Percentiles rank a stretch among this genome's conserved stretches.
phyloP scores from a whole-genome alignment of 2,329 filamentous ascomycete species.

The Cladophialophora yegresii region DNA sequence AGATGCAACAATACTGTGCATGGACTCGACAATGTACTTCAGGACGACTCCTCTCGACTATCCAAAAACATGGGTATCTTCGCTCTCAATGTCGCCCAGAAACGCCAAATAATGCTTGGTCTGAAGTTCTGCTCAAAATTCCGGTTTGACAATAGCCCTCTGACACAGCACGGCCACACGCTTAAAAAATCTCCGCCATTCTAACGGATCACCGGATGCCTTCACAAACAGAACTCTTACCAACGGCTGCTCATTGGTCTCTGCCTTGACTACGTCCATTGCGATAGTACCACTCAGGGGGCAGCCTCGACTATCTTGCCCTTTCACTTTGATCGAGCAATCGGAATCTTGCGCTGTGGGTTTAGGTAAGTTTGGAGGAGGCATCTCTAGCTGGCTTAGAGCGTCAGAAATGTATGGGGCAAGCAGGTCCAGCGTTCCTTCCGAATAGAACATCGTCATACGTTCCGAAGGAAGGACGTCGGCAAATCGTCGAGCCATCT shows the following conservation, averaged over 20 bases:
- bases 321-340: constrained; percentile 70
- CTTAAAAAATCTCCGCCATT: constrained; percentile 97
- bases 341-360: constrained; percentile 55
- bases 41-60: neutral
- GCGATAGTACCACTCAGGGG: constrained; percentile 49
- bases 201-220: constrained; percentile 89
- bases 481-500: constrained; percentile 81
- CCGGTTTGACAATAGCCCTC: constrained; percentile 72
- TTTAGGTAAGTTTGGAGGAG: constrained; percentile 57
- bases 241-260: constrained; percentile 64
- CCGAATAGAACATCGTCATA: constrained; percentile 89
- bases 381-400: constrained; percentile 81
- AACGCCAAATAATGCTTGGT: neutral
- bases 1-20: neutral
- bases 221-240: constrained; percentile 77
- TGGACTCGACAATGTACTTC: neutral
- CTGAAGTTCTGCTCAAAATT: constrained; percentile 39
- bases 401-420: constrained; percentile 78
- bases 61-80: constrained; percentile 12
- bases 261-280: constrained; percentile 52
- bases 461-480: constrained; percentile 88
- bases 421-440: constrained; percentile 71
- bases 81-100: constrained; percentile 2
- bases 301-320: constrained; percentile 58
- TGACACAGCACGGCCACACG: constrained; percentile 85